Evolutionary conservation across 2,329 filamentous ascomycete species (phyloP), one percentile per base, ranked within the genome.

Genomic region (Epichloe festucae): DNA sequence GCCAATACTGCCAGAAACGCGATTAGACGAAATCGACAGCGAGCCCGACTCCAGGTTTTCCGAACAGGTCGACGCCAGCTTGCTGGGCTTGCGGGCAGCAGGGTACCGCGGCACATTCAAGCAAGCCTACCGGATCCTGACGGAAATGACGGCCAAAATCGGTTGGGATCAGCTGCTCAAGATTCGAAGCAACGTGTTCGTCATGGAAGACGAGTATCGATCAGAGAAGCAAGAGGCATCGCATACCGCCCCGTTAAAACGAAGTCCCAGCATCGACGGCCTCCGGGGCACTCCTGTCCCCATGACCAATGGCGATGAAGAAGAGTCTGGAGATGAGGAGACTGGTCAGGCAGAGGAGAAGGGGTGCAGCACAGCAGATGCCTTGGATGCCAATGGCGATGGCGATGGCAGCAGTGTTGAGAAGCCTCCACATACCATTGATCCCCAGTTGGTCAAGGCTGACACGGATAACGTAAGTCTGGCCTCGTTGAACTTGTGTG

Each of bases 161-260:
- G 93, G 93, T 40, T 98, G 93, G 93, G 93, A 98, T 61, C 89
- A 96, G 64, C 76, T 98, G 21, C 74, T 98, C 49, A 94, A 89
- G 68, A 95, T 94, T 62, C 81, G 93, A 59, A 97, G 91, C 71
- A 90, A 91, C 56, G 93, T 98, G 1, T 98, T 98, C 60, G 93
- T 98, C 47, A 98, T 98, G 93, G 93, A 98, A 66, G 93, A 98
- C 63, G 93, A 98, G 67, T 98, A 98, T 65, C 82, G 93, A 47
- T 86, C 84, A 52, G 93, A 97, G 70, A 88, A 87, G 67, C 82
- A 87, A 52, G 81, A 84, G 55, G 67, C 73, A 23, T 70, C 71
- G 17, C 68, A 72, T 47, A 64, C 71, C 15, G 62, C 67, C 45
- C 70, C 70, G 53, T 67, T 68, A 23, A 84, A 82, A 60, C 80